Base-by-base conservation (phyloP, 352 stramenopile genomes). In the Aphanomyces cochlioides region DNA sequence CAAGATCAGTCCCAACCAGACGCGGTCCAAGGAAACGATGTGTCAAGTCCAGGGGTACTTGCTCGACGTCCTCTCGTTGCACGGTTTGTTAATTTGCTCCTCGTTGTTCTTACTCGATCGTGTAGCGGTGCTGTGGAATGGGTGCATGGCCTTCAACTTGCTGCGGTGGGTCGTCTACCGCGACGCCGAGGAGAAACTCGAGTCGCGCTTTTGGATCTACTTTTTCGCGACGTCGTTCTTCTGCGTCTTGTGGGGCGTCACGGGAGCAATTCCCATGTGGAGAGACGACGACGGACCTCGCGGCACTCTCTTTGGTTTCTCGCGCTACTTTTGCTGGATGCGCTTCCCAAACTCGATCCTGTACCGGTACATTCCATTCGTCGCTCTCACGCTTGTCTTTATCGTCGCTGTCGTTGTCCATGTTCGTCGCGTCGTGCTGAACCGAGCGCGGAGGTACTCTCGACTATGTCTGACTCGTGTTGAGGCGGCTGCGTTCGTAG, bases 251-350 rank as follows among this genome's bases (percentile, higher is more conserved):
- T 70, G 64, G 64, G 53, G 43, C 17, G n/a, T 60, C 54, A 61
- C 43, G 15, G 36, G n/a, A 3, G 64, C 45, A 1, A 13, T 70
- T n/a, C 64, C 64, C 37, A 36, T 70, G 17, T 61, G 37, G 39
- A 19, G 28, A n/a, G 37, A 39, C 48, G 36, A 63, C 64, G 2
- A 5, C 7, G 38, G 5, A 15, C 3, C 5, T 7, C n/a, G 12
- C 36, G 43, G 10, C 43, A 59, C 47, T 37, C 54, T 70, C 37
- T 56, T 70, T 63, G 64, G 47, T 8, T 56, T 56, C 28, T 60
- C 64, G 10, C 92, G 83, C 47, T 92, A 92, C 75, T 93, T 86
- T 72, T 95, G 87, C 76, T 95, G 84, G 84, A 74, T 95, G 54
- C 73, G 75, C 17, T 78, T 90, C 38, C 83, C 85, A 34, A 72